Evolutionary conservation across 306 rosid genomes (phyloP), one percentile per base, ranked within the genome.

Genomic region (Vicia villosa): DNA sequence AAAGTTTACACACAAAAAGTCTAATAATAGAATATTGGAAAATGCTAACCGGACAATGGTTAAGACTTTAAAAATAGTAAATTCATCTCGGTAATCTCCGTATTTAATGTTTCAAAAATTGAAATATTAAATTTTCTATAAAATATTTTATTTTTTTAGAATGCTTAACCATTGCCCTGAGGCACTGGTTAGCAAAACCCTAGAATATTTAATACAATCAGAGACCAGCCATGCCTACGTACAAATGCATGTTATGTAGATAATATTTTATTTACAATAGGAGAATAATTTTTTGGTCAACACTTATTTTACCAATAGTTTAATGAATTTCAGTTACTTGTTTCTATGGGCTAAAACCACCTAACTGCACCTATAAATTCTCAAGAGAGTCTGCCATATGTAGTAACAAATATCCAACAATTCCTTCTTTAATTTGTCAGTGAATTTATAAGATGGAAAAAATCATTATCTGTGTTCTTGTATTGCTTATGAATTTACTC

Each of bases 331-430:
- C 34, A 73, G 41, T 20, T 69, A 75, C 5, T 46, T 36, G n/a
- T 66, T 64, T 70, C 30, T 40, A 70, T 52, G 54, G 77, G 59
- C 69, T 26, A 67, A 55, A 64, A 63, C 16, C 58, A 66, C 70
- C 56, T 15, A 63, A 56, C 36, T 5, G 70, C 74, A 69, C 26
- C 10, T 81, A 86, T 86, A 86, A 79, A 81, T 81, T 69, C 17
- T 68, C 68, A 3, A 7, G 51, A 34, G 19, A 66, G 30, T 7
- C 54, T 21, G 24, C 60, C 32, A 73, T 78, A 8, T 70, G 72
- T 19, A 47, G 68, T 73, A 57, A 0, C 20, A 68, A 81, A 72
- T 3, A 58, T 67, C 32, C 26, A 82, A 6, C 38, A 52, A 56
- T 63, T 66, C 41, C 21, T 40, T 42, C 13, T 76, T 75, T 12